Evolutionary conservation across 2,329 filamentous ascomycete species (phyloP).

Genomic region (Penicillium sp.): DNA sequence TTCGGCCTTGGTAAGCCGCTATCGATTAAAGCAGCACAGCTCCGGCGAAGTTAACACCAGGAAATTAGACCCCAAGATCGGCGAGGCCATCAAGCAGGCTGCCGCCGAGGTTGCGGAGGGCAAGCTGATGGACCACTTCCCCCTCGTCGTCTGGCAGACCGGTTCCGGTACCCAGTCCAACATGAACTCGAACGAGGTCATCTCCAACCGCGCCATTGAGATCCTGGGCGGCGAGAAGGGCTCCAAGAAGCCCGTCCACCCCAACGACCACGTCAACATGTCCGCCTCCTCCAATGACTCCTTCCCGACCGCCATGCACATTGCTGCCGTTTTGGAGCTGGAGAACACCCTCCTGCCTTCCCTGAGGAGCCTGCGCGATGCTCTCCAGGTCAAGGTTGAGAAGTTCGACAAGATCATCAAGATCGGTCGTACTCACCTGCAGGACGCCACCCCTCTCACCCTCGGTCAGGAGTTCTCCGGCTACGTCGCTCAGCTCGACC

Average conservation of each 20-base stretch:
- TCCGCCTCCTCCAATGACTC: constrained; percentile 97
- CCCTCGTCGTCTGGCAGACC: constrained; percentile 97
- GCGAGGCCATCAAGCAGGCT: constrained; percentile 87
- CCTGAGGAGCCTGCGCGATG: constrained; percentile 69
- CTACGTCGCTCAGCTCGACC: constrained; percentile 89
- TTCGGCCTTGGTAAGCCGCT: constrained; percentile 65
- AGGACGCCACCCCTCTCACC: constrained; percentile 91
- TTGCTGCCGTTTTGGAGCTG: constrained; percentile 87
- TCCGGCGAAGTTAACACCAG: no score
- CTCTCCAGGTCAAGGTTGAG: constrained; percentile 79
- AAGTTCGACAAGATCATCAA: constrained; percentile 94
- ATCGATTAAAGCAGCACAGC: no score
- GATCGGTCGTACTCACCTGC: constrained; percentile 94
- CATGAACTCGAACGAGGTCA: constrained; percentile 99
- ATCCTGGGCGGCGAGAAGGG: constrained; percentile 90
- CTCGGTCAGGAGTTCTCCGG: constrained; percentile 96
- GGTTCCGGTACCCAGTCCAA: constrained; percentile 97
- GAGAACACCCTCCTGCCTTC: constrained; percentile 77
- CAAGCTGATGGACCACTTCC: constrained; percentile 94
- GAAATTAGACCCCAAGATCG: constrained; percentile 86
- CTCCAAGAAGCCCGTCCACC: constrained; percentile 95
- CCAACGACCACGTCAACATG: constrained; percentile 99
- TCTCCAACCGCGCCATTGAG: constrained; percentile 97
- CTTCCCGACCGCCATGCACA: constrained; percentile 99
- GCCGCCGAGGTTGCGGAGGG: constrained; percentile 85